These are phyloP conservation scores for Cadophora gregata DNA, from an alignment of 2,329 filamentous ascomycete species.

Conservation along the genomic window DNA sequence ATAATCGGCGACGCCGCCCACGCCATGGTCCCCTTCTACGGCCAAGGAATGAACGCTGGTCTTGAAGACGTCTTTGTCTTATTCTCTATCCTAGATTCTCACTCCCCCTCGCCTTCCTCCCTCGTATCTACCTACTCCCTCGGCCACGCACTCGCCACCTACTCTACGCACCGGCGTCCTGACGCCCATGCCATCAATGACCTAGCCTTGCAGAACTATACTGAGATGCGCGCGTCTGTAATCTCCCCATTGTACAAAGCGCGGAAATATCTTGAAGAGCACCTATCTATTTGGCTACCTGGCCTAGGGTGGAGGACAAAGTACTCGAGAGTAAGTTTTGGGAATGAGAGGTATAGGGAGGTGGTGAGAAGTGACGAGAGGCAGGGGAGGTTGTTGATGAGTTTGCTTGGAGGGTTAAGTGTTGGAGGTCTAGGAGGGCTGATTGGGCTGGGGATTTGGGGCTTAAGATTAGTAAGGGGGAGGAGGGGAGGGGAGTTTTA, in stretches of 20 bases:
- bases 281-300: slow-evolving; percentile 76
- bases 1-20: slow-evolving; percentile 94
- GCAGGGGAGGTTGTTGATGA: slow-evolving; percentile 58
- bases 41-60: slow-evolving; percentile 96
- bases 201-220: slow-evolving; percentile 87
- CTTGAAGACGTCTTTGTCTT: slow-evolving; percentile 92
- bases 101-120: slow-evolving; percentile 42
- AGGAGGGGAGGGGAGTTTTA: not conserved
- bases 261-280: slow-evolving; percentile 87
- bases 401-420: slow-evolving; percentile 23
- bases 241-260: slow-evolving; percentile 77
- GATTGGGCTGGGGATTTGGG: not conserved
- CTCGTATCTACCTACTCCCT: slow-evolving; percentile 60
- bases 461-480: not conserved
- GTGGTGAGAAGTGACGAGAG: slow-evolving; percentile 72
- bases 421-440: slow-evolving; percentile 4
- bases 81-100: slow-evolving; percentile 79
- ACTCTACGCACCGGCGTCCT: slow-evolving; percentile 73
- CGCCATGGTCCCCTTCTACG: slow-evolving; percentile 98
- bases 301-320: slow-evolving; percentile 87
- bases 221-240: slow-evolving; percentile 91
- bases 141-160: slow-evolving; percentile 75
- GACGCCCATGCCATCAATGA: slow-evolving; percentile 93
- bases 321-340: slow-evolving; percentile 91
- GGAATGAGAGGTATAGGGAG: slow-evolving; percentile 88